Evolutionary conservation across 371 early-diverging fungal species (phyloP), one percentile per base, ranked within the genome.

Genomic region (Apophysomyces sp.): DNA sequence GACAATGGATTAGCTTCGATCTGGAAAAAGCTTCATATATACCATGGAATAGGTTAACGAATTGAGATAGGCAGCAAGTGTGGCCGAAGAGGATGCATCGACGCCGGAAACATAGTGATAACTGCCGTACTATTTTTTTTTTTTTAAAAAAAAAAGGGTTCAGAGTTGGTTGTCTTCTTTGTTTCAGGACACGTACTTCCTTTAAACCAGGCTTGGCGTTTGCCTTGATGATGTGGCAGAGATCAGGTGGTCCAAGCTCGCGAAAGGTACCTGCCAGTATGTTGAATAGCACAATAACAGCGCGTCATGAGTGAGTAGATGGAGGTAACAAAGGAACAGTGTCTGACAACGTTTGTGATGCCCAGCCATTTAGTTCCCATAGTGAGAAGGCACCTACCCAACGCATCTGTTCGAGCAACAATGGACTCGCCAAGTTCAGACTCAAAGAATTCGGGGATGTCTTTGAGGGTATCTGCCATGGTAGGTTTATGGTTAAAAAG

Each of bases 211-310:
- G 85, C 73, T 92, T 95, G 2, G 86, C 81, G 66, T 94, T 92
- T 27, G 85, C 77, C 78, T 98, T 98, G 49, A 93, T 88, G 57
- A 98, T 86, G 72, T 96, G 96, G 66, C 94, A 93, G 26, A 98
- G 86, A 70, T 98, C 98, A n/a, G 97, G 97, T 37, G 98, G 97
- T 4, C 98, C 98, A 21, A 98, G 83, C 69, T 96, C 95, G 49
- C 94, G 89, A 71, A 93, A 94, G 58, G 92, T 85, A 21, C 87
- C 94, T 92, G 67, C 30, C 37, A 58, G 34, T 24, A 30, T 9
- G 9, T 21, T 21, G 24, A 44, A 4, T 21, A 3, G 21, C 21
- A 18, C 1, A 44, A 21, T 12, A 62, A 56, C 3, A 55, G 54
- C 13, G 13, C 11, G 24, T 53, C 52, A 36, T 60, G 16, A 53